These are phyloP conservation scores for Stagonosporopsis tanaceti DNA, from an alignment of 2,329 filamentous ascomycete genomes.

Conservation along the genomic window DNA sequence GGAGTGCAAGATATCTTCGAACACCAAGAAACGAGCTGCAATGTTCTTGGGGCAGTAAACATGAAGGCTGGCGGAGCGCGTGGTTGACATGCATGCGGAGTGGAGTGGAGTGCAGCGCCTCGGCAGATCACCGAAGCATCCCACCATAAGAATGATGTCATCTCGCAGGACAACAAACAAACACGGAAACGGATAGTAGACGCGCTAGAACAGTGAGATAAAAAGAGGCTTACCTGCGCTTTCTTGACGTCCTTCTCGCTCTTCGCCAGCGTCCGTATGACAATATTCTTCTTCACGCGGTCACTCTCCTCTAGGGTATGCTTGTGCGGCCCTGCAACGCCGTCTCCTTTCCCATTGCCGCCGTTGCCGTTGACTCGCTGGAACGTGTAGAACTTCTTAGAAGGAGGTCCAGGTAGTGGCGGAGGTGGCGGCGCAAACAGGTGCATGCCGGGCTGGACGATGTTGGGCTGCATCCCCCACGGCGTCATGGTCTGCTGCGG, in stretches of 20 bases:
- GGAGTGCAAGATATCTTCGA: background rate
- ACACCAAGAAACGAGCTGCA: background rate
- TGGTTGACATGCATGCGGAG: slow-evolving; percentile 6
- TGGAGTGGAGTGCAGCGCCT: slow-evolving; percentile 6
- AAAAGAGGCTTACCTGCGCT: slow-evolving; percentile 42
- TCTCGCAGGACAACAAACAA: slow-evolving; percentile 9
- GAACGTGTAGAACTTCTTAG: slow-evolving; percentile 67
- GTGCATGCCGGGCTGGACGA: slow-evolving; percentile 24
- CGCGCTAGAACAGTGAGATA: background rate
- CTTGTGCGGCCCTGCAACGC: slow-evolving; percentile 75
- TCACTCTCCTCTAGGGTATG: slow-evolving; percentile 78
- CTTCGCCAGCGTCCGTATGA: slow-evolving; percentile 70
- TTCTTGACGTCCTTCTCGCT: slow-evolving; percentile 72
- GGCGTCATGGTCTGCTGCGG: slow-evolving; percentile 24
- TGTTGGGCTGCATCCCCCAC: slow-evolving; percentile 39
- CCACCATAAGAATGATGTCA: slow-evolving; percentile 19
- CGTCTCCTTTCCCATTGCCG: slow-evolving; percentile 74
- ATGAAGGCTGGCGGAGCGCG: slow-evolving; percentile 14
- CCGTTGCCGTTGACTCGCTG: slow-evolving; percentile 81
- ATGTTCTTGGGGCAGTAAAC: slow-evolving; percentile 9
- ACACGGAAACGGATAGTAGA: background rate
- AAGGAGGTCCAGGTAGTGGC: slow-evolving; percentile 9
- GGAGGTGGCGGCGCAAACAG: slow-evolving; percentile 24
- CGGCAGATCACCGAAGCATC: slow-evolving; percentile 18
- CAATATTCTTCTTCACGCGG: slow-evolving; percentile 81